Evolutionary conservation across 2,329 filamentous ascomycete species (phyloP), one percentile per base, ranked within the genome.

Genomic region (Aspergillus caelatus): DNA sequence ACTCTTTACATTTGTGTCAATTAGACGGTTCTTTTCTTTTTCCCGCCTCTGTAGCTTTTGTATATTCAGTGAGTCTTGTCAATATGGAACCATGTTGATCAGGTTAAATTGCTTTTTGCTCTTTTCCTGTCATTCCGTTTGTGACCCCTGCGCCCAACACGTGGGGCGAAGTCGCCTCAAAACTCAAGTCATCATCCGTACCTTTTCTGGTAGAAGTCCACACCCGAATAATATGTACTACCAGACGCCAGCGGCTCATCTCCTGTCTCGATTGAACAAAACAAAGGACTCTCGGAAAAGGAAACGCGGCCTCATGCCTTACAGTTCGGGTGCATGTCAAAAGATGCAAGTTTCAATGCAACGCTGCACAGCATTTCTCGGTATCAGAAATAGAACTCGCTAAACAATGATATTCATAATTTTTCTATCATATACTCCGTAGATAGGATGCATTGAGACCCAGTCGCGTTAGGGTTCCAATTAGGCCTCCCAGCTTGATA

Each of bases 71-170:
- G 5, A 21, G 14, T 19, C 19, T n/a, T 16, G n/a, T 54, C 19
- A 14, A 21, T 36, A n/a, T 21, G 32, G 30, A 36, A 14, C 30
- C 32, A 36, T 32, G n/a, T 34, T 43, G n/a, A 4, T 41, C 52
- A n/a, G 30, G 32, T 19, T 32, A n/a, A 36, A 43, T 39, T 55
- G 32, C 28, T 36, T 55, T 56, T 56, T 14, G 28, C n/a, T 52
- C 10, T n/a, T 23, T 36, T 36, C 28, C 52, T 28, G 11, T 54
- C 52, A 54, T 54, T 53, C 36, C 32, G 23, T 23, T 57, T 48
- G n/a, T 57, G 45, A 50, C 63, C 63, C 54, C 61, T 59, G 63
- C 57, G 54, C 63, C 43, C 57, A 65, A 58, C 63, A 63, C 61
- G 61, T 63, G 63, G 63, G 63, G 58, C 61, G 53, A 41, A 54